Percentiles rank a stretch among this genome's conserved stretches.
Evolutionary conservation across 768 basidiomycete genomes (phyloP).

Genomic region (Leccinum pellstonianum): DNA sequence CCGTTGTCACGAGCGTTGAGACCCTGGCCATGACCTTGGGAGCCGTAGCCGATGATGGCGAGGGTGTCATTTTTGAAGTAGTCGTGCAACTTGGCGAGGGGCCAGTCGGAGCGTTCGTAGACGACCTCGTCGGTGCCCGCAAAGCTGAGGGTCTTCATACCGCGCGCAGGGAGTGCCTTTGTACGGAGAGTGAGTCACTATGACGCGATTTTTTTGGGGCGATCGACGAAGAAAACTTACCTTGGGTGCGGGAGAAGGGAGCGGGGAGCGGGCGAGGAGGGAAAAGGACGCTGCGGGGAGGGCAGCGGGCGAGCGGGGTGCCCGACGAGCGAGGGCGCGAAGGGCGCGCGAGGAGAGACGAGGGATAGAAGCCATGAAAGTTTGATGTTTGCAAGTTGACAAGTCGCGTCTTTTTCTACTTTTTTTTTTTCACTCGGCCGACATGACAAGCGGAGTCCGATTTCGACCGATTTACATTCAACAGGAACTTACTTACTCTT

Average conservation of each 20-base stretch:
- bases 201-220: slow-evolving; percentile 20
- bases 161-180: slow-evolving; percentile 57
- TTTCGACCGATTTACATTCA: slow-evolving; percentile 9
- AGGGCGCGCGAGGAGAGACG: slow-evolving; percentile 65
- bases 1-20: slow-evolving; percentile 99
- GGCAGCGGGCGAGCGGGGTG: slow-evolving; percentile 47
- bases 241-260: slow-evolving; percentile 25
- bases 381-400: slow-evolving; percentile 21
- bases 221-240: slow-evolving; percentile 28
- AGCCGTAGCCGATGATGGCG: slow-evolving; percentile 98
- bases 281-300: slow-evolving; percentile 66
- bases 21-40: slow-evolving; percentile 98
- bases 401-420: slow-evolving; percentile 13
- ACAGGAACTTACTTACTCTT: slow-evolving; percentile 12
- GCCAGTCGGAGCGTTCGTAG: slow-evolving; percentile 98
- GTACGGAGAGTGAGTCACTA: slow-evolving; percentile 5
- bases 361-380: slow-evolving; percentile 52
- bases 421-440: slow-evolving; percentile 12
- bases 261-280: slow-evolving; percentile 50
- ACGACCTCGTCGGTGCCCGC: slow-evolving; percentile 91
- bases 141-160: slow-evolving; percentile 94
- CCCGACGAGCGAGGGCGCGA: slow-evolving; percentile 65
- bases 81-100: slow-evolving; percentile 94
- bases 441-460: slow-evolving; percentile 6
- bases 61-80: slow-evolving; percentile 99